Evolutionary conservation across 2,329 filamentous ascomycete species (phyloP).

Genomic region (Tolypocladium pustulatum): DNA sequence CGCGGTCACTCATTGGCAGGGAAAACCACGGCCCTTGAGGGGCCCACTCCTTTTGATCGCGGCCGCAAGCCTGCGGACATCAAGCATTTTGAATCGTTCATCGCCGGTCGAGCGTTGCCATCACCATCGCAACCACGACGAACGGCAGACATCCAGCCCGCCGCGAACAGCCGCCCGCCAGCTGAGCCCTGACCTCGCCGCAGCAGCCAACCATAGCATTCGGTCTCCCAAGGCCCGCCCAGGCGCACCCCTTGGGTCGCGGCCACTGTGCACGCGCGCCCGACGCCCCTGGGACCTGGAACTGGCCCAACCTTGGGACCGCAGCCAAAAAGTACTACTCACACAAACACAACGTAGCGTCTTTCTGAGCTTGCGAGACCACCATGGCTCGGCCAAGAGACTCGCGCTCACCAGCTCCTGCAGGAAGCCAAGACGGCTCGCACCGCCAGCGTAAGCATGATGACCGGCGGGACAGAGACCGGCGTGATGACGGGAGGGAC

Average conservation of each 20-base stretch:
- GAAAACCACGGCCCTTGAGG: not conserved
- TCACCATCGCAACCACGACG: not conserved
- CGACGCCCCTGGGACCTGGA: not conserved
- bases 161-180: not conserved
- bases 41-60: not conserved
- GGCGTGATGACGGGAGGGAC: constrained; percentile 38
- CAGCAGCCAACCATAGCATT: not conserved
- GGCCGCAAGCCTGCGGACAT: not conserved
- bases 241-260: not conserved
- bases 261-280: not conserved
- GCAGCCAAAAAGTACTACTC: constrained; percentile 25
- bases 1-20: not conserved
- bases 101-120: not conserved
- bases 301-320: not conserved
- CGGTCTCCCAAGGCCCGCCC: not conserved
- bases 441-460: constrained; percentile 56
- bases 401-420: constrained; percentile 84
- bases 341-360: constrained; percentile 21
- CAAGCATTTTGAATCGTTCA: not conserved
- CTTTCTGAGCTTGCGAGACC: constrained; percentile 31
- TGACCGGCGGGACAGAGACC: constrained; percentile 44
- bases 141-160: not conserved
- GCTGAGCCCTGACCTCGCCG: not conserved
- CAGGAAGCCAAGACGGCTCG: constrained; percentile 71
- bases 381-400: constrained; percentile 54